Base-by-base conservation (phyloP, 1,284 basidiomycete species). In the Cystobasidiaceae sp. region DNA sequence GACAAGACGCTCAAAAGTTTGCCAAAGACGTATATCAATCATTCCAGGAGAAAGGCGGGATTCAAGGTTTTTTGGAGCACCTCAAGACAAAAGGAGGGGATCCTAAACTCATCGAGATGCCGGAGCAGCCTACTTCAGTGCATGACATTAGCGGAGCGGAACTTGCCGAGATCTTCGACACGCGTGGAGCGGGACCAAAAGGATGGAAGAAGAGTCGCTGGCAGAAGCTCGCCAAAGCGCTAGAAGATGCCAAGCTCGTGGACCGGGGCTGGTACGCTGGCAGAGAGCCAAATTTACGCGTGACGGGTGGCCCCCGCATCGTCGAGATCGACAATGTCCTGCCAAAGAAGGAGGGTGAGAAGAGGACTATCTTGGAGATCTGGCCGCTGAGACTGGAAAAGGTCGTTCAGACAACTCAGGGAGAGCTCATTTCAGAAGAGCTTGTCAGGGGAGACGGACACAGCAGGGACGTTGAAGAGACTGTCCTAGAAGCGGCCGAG, bases 181-280 rank as follows among this genome's bases (percentile, higher is more conserved):
- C 41, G 11, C 23, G 44, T 46, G 61, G 61, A 55, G 15, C 51
- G 2, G 61, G 61, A 37, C 61, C 61, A 3, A 64, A 64, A 19
- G 61, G 61, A 21, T 64, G 61, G 61, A 64, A 64, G 61, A 64
- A 49, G n/a, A 55, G 44, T 25, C 13, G 61, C 8, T 64, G 61
- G 61, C 28, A 37, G 13, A 56, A 41, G 19, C 34, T 64, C 7
- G 28, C 41, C 15, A 55, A 55, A 44, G 61, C 61, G 19, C 41
- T 64, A 32, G 51, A 55, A 33, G 52, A 64, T 19, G 51, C 44
- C 3, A 64, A 34, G 28, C 52, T 64, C 15, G 51, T 64, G 15
- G 61, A 64, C 27, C 39, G 61, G 30, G 61, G 61, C 32, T 64
- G 61, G 61, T 64, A 23, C 23, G 61, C 61, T 28, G 61, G 61